Base-by-base conservation (phyloP, 2,329 filamentous ascomycete species). In the Botryotinia globosa region DNA sequence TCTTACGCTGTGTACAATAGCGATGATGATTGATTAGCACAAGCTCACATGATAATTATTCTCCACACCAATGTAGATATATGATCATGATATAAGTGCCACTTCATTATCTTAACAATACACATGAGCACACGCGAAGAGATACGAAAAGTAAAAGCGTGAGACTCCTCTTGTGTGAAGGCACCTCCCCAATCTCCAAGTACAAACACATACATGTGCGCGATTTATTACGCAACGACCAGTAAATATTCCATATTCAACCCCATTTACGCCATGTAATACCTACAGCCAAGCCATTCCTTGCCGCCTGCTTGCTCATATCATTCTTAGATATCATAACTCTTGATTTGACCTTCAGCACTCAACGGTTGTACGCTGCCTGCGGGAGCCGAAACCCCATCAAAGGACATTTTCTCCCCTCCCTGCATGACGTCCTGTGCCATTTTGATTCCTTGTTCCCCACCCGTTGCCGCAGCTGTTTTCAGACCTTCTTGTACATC, bases 401-500 rank as follows among this genome's bases (percentile, higher is more conserved):
- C 85, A 77, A 91, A 88, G 69, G 83, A 85, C 76, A 91, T 81
- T 42, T 84, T 85, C 42, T 86, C 86, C 22, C 75, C 75, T 22
- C 75, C 75, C 69, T 74, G 74, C 76, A 81, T 77, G 8, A 78
- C 76, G 63, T 81, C 77, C 65, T 82, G 80, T 14, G 78, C 81
- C 75, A 81, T 78, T 70, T 78, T 79, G 48, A 80, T 74, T 29
- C 79, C 81, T 37, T 83, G 77, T 18, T 81, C 77, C 45, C 81
- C 79, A 32, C 78, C 87, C n/a, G 83, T 77, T 25, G 75, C 71
- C 65, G 79, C 75, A 20, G 82, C 84, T 75, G 83, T 83, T 81
- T 86, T 87, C n/a, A 97, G 85, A 0, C 87, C 87, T 63, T 94
- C 91, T 82, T 98, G 93, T 0, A 94, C 91, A 75, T 94, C 92